A percentile compares a stretch with the other conserved stretches of the same genome.
Evolutionary conservation across 306 rosid genomes (phyloP).

Genomic region (Vigna mungo): DNA sequence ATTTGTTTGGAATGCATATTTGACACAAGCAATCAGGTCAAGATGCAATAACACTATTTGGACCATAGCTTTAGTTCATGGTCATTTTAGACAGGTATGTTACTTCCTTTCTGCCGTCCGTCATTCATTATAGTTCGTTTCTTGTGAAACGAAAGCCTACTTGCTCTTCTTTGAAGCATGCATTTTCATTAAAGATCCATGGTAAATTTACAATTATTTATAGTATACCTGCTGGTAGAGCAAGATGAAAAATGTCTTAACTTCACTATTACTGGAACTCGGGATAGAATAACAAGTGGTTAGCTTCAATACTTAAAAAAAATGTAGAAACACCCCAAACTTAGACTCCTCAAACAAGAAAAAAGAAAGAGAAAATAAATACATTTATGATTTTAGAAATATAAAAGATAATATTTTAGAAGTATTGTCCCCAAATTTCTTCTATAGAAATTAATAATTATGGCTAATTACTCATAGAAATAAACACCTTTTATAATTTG

Average conservation of each 20-base stretch:
- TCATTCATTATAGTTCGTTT: not conserved
- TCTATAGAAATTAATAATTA: too few relatives aligned
- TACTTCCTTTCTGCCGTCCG: constrained; percentile 13
- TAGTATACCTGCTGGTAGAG: not conserved
- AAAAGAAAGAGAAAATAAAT: too few relatives aligned
- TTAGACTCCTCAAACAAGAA: too few relatives aligned
- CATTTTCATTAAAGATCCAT: constrained; percentile 20
- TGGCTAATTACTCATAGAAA: too few relatives aligned
- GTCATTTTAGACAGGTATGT: constrained; percentile 91
- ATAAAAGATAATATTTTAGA: too few relatives aligned
- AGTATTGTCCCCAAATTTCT: too few relatives aligned
- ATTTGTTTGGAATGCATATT: constrained; percentile 95
- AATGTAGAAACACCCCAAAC: too few relatives aligned
- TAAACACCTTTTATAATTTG: too few relatives aligned
- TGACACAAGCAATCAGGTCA: constrained; percentile 84
- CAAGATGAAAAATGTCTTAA: constrained; percentile 20
- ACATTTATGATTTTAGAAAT: too few relatives aligned
- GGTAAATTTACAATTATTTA: constrained; percentile 1
- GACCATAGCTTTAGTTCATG: constrained; percentile 97
- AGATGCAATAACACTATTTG: constrained; percentile 89
- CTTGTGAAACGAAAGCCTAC: constrained; percentile 5
- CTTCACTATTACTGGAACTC: not conserved
- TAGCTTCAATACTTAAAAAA: too few relatives aligned
- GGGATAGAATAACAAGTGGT: too few relatives aligned
- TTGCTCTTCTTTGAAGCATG: constrained; percentile 19